Evolutionary conservation across 2,329 filamentous ascomycete genomes (phyloP).

Genomic region (Ceratocystis huliohia): DNA sequence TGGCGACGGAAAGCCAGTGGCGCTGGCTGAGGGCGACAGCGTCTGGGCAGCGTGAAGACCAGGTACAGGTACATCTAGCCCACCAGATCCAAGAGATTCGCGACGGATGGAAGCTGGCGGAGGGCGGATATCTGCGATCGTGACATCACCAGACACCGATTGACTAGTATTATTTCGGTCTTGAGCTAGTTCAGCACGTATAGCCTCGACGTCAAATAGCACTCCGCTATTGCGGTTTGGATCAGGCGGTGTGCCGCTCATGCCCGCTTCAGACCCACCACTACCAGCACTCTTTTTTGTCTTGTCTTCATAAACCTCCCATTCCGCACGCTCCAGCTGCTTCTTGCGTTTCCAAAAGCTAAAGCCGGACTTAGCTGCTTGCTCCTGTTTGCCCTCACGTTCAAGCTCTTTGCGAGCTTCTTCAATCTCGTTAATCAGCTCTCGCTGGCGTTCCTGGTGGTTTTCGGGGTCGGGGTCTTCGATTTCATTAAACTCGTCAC

Average conservation of each 20-base stretch:
- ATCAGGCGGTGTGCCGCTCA: constrained; percentile 33
- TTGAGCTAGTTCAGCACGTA: constrained; percentile 68
- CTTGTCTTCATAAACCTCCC: constrained; percentile 83
- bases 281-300: constrained; percentile 29
- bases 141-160: neutral
- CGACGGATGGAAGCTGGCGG: constrained; percentile 17
- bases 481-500: constrained; percentile 90
- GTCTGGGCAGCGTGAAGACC: neutral
- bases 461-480: constrained; percentile 95
- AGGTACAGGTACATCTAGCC: constrained; percentile 12
- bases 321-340: constrained; percentile 68
- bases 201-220: constrained; percentile 91
- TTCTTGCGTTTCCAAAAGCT: constrained; percentile 75
- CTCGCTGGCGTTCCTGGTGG: constrained; percentile 72
- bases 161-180: constrained; percentile 53
- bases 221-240: constrained; percentile 43
- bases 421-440: constrained; percentile 93
- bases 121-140: constrained; percentile 14
- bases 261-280: constrained; percentile 26
- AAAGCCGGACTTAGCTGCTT: constrained; percentile 46
- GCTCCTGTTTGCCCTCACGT: constrained; percentile 48
- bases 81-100: constrained; percentile 8
- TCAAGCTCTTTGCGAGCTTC: constrained; percentile 81
- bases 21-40: constrained; percentile 15
- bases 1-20: constrained; percentile 2